These are phyloP conservation scores for Ambrosiella beaveri DNA, from an alignment of 2,329 filamentous ascomycete genomes.

Conservation along the genomic window DNA sequence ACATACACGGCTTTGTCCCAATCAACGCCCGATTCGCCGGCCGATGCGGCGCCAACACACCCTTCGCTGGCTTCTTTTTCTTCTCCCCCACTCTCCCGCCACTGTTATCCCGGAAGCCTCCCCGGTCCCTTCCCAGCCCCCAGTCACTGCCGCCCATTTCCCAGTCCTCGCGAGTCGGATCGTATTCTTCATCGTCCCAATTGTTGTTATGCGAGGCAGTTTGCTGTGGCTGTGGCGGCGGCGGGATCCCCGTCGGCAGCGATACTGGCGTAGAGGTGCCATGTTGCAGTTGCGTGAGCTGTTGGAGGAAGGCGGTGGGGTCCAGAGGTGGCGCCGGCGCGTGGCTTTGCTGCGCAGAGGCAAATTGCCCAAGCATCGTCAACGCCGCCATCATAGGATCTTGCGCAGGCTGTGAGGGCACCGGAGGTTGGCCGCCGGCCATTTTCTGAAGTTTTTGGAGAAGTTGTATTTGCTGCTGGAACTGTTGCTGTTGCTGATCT, in stretches of 20 bases:
- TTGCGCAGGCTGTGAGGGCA: neutral
- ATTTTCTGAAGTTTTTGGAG: constrained; percentile 18
- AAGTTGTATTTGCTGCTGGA: constrained; percentile 13
- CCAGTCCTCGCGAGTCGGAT: constrained; percentile 14
- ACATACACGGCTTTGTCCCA: constrained; percentile 51
- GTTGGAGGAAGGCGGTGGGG: constrained; percentile 1
- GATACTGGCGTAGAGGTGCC: neutral
- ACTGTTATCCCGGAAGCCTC: constrained; percentile 17
- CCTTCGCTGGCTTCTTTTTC: constrained; percentile 25
- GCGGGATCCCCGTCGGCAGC: neutral
- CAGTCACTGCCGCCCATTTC: constrained; percentile 3
- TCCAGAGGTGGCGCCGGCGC: neutral
- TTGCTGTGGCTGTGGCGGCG: neutral
- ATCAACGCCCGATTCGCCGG: constrained; percentile 38
- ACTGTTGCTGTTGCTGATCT: constrained; percentile 7
- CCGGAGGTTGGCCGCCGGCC: neutral
- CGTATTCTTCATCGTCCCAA: constrained; percentile 12
- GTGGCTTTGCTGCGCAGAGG: neutral
- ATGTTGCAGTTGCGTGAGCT: constrained; percentile 15
- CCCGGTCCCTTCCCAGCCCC: constrained; percentile 13
- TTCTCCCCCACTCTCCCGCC: constrained; percentile 17
- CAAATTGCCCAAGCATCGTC: constrained; percentile 6
- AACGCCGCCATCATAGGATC: constrained; percentile 12
- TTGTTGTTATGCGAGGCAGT: neutral
- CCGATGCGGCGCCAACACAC: constrained; percentile 23